These are phyloP conservation scores for Eragrostis curvula DNA, from an alignment of 176 grass and related monocot genomes.

Conservation along the genomic window DNA sequence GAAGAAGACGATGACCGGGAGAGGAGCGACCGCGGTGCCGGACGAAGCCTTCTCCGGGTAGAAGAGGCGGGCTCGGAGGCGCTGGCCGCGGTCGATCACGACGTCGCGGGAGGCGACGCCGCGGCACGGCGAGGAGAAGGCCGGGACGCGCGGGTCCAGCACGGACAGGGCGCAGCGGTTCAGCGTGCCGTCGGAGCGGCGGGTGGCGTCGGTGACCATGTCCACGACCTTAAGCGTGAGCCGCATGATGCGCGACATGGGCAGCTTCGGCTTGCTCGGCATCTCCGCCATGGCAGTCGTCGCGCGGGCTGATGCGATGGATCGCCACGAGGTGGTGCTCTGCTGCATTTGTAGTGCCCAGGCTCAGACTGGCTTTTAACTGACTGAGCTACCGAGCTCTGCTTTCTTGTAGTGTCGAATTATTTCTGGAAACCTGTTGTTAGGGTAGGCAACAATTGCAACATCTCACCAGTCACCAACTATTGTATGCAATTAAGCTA, in stretches of 20 bases:
- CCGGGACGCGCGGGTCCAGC: constrained; percentile 46
- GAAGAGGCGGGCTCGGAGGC: constrained; percentile 69
- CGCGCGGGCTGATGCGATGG: background rate
- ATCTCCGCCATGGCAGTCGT: constrained; percentile 20
- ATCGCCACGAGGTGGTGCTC: background rate
- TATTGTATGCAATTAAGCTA: background rate
- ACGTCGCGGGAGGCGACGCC: constrained; percentile 64
- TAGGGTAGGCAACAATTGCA: background rate
- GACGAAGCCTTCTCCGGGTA: background rate
- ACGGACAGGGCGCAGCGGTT: constrained; percentile 59
- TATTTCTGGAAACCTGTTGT: too few relatives aligned
- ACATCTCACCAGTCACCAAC: background rate
- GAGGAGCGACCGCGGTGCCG: background rate
- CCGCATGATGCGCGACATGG: constrained; percentile 65
- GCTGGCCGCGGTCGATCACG: constrained; percentile 24
- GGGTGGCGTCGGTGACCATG: constrained; percentile 42
- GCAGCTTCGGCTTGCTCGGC: constrained; percentile 36
- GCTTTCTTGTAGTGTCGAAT: background rate
- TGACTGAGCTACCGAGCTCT: background rate
- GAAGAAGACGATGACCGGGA: constrained; percentile 79
- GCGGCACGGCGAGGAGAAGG: constrained; percentile 42
- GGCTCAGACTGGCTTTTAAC: background rate
- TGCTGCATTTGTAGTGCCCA: background rate
- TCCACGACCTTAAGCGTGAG: constrained; percentile 32
- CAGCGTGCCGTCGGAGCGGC: constrained; percentile 69